These are phyloP conservation scores for Botrytis fabae DNA, from an alignment of 2,329 filamentous ascomycete species.

Conservation along the genomic window DNA sequence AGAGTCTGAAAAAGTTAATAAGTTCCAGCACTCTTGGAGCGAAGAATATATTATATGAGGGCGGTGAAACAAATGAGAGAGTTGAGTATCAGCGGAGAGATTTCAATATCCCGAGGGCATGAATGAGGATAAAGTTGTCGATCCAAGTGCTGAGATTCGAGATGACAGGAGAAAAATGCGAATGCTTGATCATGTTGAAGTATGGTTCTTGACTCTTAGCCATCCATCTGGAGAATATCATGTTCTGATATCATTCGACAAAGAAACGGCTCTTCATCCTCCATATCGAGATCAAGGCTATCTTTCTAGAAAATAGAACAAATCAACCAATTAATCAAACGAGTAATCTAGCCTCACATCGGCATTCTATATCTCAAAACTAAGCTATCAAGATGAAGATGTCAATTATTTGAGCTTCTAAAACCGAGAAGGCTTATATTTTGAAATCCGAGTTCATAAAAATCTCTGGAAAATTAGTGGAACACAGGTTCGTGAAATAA, in stretches of 20 bases:
- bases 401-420: neutral
- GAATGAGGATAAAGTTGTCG: fast-evolving
- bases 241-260: too few relatives aligned
- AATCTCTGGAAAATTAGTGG: neutral
- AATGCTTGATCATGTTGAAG: neutral
- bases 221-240: too few relatives aligned
- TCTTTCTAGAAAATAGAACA: too few relatives aligned
- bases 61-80: neutral
- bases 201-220: too few relatives aligned
- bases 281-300: neutral
- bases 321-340: too few relatives aligned
- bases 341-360: too few relatives aligned
- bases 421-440: neutral
- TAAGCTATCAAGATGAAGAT: neutral
- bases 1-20: neutral
- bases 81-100: neutral
- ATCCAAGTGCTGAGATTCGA: neutral
- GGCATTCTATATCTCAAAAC: neutral
- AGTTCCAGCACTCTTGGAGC: neutral
- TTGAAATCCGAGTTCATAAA: fast-evolving
- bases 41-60: neutral
- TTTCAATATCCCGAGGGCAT: fast-evolving
- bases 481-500: neutral
- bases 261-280: neutral
- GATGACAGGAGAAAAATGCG: neutral